Percentiles rank a stretch among this genome's conserved stretches.
phyloP scores from a whole-genome alignment of 306 rosid genomes.

The Benincasa hispida region DNA sequence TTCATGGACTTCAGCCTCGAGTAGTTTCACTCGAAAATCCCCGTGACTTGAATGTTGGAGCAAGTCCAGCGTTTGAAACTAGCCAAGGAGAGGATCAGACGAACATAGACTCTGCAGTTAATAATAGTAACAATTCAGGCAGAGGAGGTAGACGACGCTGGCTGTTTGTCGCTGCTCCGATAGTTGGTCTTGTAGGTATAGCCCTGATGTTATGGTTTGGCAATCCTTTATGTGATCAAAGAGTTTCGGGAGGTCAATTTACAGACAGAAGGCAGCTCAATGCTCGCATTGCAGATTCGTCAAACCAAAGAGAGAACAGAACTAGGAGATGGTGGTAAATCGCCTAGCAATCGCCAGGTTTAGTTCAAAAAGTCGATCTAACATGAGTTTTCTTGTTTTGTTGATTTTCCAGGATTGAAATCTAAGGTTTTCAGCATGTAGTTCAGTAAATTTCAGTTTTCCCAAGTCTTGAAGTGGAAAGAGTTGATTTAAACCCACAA shows the following conservation, averaged over 20 bases:
- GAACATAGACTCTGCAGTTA: constrained; percentile 11
- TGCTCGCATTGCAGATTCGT: constrained; percentile 13
- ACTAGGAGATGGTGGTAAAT: constrained; percentile 84
- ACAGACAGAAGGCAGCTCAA: constrained; percentile 26
- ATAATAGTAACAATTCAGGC: constrained; percentile 25
- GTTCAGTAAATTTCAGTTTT: neutral
- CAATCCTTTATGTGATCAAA: constrained; percentile 40
- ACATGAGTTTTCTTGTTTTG: constrained; percentile 7
- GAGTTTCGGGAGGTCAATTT: constrained; percentile 15
- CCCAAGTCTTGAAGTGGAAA: neutral
- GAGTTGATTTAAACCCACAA: neutral
- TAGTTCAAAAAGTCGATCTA: constrained; percentile 11
- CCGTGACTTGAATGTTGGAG: constrained; percentile 28
- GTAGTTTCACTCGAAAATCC: constrained; percentile 30
- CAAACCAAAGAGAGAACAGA: constrained; percentile 56
- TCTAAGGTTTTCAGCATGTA: neutral
- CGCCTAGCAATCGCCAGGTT: constrained; percentile 22
- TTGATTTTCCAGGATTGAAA: constrained; percentile 11
- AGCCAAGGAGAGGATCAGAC: constrained; percentile 17
- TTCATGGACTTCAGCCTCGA: constrained; percentile 24
- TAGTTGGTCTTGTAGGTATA: constrained; percentile 70
- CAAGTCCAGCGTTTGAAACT: constrained; percentile 22
- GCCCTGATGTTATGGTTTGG: constrained; percentile 81
- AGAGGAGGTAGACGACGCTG: constrained; percentile 58
- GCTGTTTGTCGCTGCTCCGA: constrained; percentile 76